phyloP scores from a whole-genome alignment of 768 basidiomycete genomes.

The Suillus clintonianus region DNA sequence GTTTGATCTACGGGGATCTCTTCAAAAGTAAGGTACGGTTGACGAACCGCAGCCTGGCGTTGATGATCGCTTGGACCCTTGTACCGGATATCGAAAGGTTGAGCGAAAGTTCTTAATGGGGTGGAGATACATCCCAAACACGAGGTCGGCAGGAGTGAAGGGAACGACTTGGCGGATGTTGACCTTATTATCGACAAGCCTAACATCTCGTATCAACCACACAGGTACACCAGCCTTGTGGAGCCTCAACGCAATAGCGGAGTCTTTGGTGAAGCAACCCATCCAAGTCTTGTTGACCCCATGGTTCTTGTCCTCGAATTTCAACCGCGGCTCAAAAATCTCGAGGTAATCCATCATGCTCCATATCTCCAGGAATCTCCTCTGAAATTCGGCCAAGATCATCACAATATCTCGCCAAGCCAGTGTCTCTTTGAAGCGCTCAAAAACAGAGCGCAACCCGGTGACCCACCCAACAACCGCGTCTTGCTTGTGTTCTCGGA shows the following conservation, averaged over 20 bases:
- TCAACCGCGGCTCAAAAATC: background rate
- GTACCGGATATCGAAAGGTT: background rate
- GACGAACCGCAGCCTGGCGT: background rate
- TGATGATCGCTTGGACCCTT: background rate
- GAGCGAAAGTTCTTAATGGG: background rate
- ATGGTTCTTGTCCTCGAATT: background rate
- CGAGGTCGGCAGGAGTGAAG: background rate
- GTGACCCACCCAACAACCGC: background rate
- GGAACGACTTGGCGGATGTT: background rate
- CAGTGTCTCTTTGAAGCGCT: background rate
- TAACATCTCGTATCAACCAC: background rate
- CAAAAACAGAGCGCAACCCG: background rate
- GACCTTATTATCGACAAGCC: background rate
- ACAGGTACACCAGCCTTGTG: background rate
- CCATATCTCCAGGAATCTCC: background rate
- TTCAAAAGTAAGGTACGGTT: background rate
- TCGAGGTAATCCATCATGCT: background rate
- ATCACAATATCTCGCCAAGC: background rate
- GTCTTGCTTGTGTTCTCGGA: background rate
- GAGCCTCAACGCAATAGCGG: background rate
- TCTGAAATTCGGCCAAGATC: background rate
- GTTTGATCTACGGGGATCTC: background rate
- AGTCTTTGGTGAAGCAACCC: conserved; percentile 1
- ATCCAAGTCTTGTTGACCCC: background rate
- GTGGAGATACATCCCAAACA: background rate